Base-by-base conservation (phyloP, 2,329 filamentous ascomycete species). In the Colletotrichum chlorophyti region DNA sequence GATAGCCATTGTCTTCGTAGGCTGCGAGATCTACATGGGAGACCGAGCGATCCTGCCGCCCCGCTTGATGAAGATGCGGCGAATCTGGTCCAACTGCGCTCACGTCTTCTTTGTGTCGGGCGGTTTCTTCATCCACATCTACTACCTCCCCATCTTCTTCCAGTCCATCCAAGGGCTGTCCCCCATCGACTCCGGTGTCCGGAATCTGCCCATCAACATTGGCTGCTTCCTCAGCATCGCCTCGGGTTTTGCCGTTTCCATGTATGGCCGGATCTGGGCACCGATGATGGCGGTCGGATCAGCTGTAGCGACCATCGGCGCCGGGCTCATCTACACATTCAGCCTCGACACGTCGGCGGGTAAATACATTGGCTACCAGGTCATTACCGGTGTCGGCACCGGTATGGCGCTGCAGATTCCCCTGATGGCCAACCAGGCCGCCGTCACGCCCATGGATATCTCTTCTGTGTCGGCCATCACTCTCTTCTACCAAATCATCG, bases 341-440 rank as follows among this genome's bases (percentile, higher is more conserved):
- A 65, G 69, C n/a, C 61, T 71, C 17, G 55, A 65, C 24, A 72
- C 71, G 15, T 34, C 62, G 2, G 62, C 66, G 0, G 71, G 65
- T 9, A 68, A 68, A 38, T 81, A 77, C 76, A 72, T 81, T 12
- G 77, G 77, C 5, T 81, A 76, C 60, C 78, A 82, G 65, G 68
- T 81, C 8, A 63, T 81, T 2, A 69, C 66, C n/a, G 79, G 79
- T 12, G 55, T 76, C 6, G 77, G 73, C 3, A 70, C 69, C 23
- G 79, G 78, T 5, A 62, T 67, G 2, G 72, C 65, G 5, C 67
- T 73, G 37, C 75, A 81, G 60, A 66, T 79, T 2, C 77, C 78
- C 6, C 75, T 80, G 57, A 75, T 79, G 23, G 70, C 74, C 23
- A 71, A 70, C 6, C 76, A 79, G 50, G 68, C 63, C 14, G 66